Conservation (phyloP, 2,329 filamentous ascomycete species). For the Pezicula rhizophila region DNA sequence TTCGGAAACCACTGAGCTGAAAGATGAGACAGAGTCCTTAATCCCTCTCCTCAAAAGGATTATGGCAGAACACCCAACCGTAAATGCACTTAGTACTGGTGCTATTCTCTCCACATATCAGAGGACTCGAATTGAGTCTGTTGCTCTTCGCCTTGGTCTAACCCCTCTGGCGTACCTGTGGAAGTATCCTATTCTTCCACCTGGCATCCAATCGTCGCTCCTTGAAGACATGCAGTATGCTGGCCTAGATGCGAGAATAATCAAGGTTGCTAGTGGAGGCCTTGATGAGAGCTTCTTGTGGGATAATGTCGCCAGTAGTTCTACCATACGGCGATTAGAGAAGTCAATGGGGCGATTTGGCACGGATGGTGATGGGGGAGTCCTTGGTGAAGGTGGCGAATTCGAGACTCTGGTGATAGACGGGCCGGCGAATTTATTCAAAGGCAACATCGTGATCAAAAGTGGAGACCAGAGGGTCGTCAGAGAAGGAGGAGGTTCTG, state of each 20-base stretch:
- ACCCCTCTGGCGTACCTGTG: conserved; percentile 82
- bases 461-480: conserved; percentile 47
- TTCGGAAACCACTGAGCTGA: neutral
- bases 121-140: conserved; percentile 88
- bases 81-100: conserved; percentile 82
- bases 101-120: conserved; percentile 95
- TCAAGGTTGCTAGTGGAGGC: conserved; percentile 91
- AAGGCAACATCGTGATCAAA: conserved; percentile 58
- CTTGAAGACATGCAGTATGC: conserved; percentile 75
- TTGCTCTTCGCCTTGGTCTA: conserved; percentile 78
- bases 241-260: conserved; percentile 79
- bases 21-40: conserved; percentile 86
- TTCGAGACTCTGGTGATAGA: conserved; percentile 89
- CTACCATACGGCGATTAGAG: conserved; percentile 41
- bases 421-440: conserved; percentile 70
- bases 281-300: conserved; percentile 77
- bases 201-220: conserved; percentile 43
- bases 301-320: conserved; percentile 63
- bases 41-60: conserved; percentile 66
- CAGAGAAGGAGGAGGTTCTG: conserved; percentile 68
- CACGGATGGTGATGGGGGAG: conserved; percentile 56
- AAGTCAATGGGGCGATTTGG: conserved; percentile 62
- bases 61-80: conserved; percentile 63
- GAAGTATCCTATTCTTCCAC: conserved; percentile 75
- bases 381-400: conserved; percentile 89